Percentiles rank a stretch among this genome's conserved stretches.
Conservation (phyloP, 768 basidiomycete species). For the Auricularia sp. region DNA sequence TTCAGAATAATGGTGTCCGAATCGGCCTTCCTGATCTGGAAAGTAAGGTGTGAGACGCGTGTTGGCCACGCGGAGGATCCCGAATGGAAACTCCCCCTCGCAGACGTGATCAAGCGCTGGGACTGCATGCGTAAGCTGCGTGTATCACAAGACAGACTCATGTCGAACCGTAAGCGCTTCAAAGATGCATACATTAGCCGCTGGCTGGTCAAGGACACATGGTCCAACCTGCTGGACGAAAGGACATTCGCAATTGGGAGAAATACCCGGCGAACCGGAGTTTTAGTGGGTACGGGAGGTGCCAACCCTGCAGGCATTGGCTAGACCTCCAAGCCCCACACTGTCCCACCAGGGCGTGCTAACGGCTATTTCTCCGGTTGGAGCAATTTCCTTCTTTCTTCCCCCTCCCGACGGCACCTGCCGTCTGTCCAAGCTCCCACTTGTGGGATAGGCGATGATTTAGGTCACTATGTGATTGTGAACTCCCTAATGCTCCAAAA, state of each 20-base stretch:
- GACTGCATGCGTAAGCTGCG: not conserved
- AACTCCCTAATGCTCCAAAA: no score
- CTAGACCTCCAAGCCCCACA: not conserved
- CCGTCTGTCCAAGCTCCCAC: no score
- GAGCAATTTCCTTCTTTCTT: not conserved
- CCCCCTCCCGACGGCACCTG: no score
- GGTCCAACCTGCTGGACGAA: not conserved
- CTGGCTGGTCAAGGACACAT: not conserved
- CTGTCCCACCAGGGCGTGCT: not conserved
- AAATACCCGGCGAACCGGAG: not conserved
- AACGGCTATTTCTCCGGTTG: not conserved
- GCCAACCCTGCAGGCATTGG: not conserved
- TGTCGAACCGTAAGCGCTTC: not conserved
- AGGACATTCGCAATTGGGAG: not conserved
- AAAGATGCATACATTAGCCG: not conserved
- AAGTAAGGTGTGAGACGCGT: not conserved
- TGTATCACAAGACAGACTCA: not conserved
- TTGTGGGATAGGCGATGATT: no score
- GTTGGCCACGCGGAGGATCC: not conserved
- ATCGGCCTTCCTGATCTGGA: not conserved
- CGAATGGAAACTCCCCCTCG: not conserved
- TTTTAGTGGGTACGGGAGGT: not conserved
- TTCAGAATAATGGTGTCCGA: not conserved
- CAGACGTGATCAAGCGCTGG: not conserved
- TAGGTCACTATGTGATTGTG: no score